These are phyloP conservation scores for Potentilla sterilis DNA, from an alignment of 306 rosid genomes.

Conservation along the genomic window DNA sequence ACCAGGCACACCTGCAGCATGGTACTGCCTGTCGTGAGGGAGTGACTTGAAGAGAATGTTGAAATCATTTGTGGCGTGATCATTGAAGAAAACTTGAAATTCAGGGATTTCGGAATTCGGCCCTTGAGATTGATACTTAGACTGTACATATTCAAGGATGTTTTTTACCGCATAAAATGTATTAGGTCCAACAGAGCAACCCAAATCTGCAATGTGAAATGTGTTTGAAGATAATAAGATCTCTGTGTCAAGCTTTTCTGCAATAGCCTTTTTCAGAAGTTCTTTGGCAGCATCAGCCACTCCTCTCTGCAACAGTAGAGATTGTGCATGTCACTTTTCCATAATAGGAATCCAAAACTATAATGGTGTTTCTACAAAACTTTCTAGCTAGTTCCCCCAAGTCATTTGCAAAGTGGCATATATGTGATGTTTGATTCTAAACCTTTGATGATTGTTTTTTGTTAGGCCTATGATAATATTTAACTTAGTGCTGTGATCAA, in stretches of 20 bases:
- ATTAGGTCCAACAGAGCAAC: conserved; percentile 45
- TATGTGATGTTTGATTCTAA: too few species aligned
- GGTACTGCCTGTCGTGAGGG: conserved; percentile 21
- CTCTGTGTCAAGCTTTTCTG: conserved; percentile 22
- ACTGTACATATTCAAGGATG: conserved; percentile 28
- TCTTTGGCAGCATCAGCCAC: conserved; percentile 4
- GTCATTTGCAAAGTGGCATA: too few species aligned
- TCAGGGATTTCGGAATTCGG: conserved; percentile 3
- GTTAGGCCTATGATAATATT: too few species aligned
- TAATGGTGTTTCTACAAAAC: too few species aligned
- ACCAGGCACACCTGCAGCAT: conserved; percentile 36
- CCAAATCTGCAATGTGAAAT: conserved; percentile 37
- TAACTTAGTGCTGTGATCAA: too few species aligned
- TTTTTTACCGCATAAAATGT: conserved; percentile 33
- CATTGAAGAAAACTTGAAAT: conserved; percentile 41
- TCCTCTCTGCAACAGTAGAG: conserved; percentile 6
- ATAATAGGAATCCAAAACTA: too few species aligned
- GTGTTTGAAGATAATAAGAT: conserved; percentile 9
- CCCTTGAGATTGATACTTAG: background rate
- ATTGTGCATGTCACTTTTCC: background rate
- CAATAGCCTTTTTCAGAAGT: conserved; percentile 17
- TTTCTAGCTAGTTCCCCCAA: too few species aligned
- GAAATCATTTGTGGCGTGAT: conserved; percentile 39
- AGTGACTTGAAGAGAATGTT: conserved; percentile 33
- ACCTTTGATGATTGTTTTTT: too few species aligned